phyloP scores from a whole-genome alignment of 352 stramenopile species.

The Chrysophaeum taylorii region DNA sequence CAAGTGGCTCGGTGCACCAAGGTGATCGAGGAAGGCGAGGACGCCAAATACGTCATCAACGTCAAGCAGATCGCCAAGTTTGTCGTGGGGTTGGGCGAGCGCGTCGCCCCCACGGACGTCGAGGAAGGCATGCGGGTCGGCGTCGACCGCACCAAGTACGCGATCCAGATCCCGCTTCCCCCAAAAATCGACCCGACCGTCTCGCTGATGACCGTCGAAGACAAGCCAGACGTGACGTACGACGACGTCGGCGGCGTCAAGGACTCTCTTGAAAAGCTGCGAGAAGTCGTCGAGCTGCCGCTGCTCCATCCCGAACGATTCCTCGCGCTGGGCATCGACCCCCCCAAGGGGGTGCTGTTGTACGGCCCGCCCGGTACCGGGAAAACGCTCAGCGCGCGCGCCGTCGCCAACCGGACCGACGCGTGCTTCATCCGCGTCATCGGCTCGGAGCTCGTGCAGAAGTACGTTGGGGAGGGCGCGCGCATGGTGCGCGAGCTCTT shows the following conservation, averaged over 20 bases:
- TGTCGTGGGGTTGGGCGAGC: slow-evolving; percentile 92
- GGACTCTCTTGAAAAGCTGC: slow-evolving; percentile 93
- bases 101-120: slow-evolving; percentile 97
- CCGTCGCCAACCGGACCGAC: slow-evolving; percentile 96
- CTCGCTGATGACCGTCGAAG: slow-evolving; percentile 92
- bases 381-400: slow-evolving; percentile 90
- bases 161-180: slow-evolving; percentile 92
- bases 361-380: slow-evolving; percentile 92
- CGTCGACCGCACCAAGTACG: slow-evolving; percentile 66
- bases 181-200: slow-evolving; percentile 98
- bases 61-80: slow-evolving; percentile 99
- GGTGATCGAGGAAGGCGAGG: slow-evolving; percentile 82
- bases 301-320: slow-evolving; percentile 96
- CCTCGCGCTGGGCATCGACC: slow-evolving; percentile 96
- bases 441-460: slow-evolving; percentile 96
- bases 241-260: slow-evolving; percentile 97
- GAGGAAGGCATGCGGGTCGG: slow-evolving; percentile 97
- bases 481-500: slow-evolving; percentile 99
- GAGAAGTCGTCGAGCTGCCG: slow-evolving; percentile 95
- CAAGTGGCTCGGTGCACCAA: slow-evolving; percentile 90
- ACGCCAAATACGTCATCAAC: slow-evolving; percentile 99
- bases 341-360: slow-evolving; percentile 95
- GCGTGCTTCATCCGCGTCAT: slow-evolving; percentile 99
- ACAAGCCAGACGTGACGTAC: slow-evolving; percentile 99
- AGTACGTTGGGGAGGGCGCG: slow-evolving; percentile 97